Evolutionary conservation across 2,329 filamentous ascomycete species (phyloP), one percentile per base, ranked within the genome.

Genomic region (Pyricularia sp.): DNA sequence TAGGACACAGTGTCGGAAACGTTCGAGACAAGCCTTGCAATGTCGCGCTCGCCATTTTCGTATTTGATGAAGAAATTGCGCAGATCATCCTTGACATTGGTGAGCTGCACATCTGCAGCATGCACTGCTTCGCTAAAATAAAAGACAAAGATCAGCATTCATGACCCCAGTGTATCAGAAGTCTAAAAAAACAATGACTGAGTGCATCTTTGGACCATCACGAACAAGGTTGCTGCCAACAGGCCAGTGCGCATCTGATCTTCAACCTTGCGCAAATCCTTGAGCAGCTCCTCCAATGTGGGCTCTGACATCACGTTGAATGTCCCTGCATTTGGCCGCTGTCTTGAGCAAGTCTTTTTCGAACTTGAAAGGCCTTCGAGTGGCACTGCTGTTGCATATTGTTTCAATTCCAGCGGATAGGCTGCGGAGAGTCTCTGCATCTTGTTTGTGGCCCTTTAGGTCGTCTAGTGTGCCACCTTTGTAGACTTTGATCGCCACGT

Each of bases 401-500:
- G 23, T 26, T 12, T 26, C 23, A 4, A 61, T 61, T 25, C 28
- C 58, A 25, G 2, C 26, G 2, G 58, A 26, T 1, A 61, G 10
- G 3, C 14, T 26, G 23, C n/a, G 9, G 7, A 61, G 23, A 26
- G 12, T 28, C 23, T 42, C 36, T 20, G 36, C 36, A 9, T 42
- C 36, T 6, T 20, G 12, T 14, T 42, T 14, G 9, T 42, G 36
- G 36, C 17, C 17, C 14, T 20, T 9, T 20, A 42, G 36, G 12
- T 42, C 36, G 14, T 42, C 36, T 17, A 42, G 36, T 2, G 65
- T 12, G 12, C 65, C 25, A 14, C 30, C 70, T 4, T 71, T 64
- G 64, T 75, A 75, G 6, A 75, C 65, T 2, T 64, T 50, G 64
- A 71, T 73, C 33, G 65, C 71, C 26, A 74, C 31, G 1, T 31